Evolutionary conservation across 148 eudicot species (phyloP), one percentile per base, ranked within the genome.

Genomic region (Hydrangea macrophylla): DNA sequence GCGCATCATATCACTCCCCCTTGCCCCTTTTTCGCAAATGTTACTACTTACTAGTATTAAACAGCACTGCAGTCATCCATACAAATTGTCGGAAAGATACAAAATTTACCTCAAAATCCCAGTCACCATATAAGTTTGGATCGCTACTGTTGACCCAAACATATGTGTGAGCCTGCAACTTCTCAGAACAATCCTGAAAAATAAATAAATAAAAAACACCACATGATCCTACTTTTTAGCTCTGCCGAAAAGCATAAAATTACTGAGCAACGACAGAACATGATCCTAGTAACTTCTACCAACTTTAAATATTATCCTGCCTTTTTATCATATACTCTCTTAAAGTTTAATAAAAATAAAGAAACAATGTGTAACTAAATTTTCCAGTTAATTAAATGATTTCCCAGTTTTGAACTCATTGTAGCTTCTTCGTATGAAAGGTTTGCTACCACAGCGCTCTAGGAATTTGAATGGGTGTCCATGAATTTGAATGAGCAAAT

Each of bases 101-200:
- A 3, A 65, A 74, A 9, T 23, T 67, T 80, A 93, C 98, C 90
- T 88, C 90, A 74, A 84, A 90, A 74, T 84, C 80, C 96, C 96
- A 93, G 5, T 81, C 85, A 65, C 98, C 96, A 61, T 86, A 83
- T 79, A 93, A 68, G 76, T 80, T 57, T 48, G 92, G 83, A 75
- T 88, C 98, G 28, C 63, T 77, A 63, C 75, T 85, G 70, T 93
- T 75, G 28, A 18, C 74, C 98, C 96, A 93, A 40, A 93, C 88
- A 83, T 93, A 93, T 6, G 94, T 48, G 66, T 81, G 48, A 48
- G 80, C 88, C 64, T 79, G 76, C 68, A 86, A 23, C 68, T 77
- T 88, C 73, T 86, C 79, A 69, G 78, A 56, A 70, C 64, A 66
- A 66, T 86, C 89, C 95, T 90, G 83, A 80, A 72, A n/a, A n/a